Conservation (phyloP, 2,329 filamentous ascomycete genomes). For the Apiospora malaysiana region DNA sequence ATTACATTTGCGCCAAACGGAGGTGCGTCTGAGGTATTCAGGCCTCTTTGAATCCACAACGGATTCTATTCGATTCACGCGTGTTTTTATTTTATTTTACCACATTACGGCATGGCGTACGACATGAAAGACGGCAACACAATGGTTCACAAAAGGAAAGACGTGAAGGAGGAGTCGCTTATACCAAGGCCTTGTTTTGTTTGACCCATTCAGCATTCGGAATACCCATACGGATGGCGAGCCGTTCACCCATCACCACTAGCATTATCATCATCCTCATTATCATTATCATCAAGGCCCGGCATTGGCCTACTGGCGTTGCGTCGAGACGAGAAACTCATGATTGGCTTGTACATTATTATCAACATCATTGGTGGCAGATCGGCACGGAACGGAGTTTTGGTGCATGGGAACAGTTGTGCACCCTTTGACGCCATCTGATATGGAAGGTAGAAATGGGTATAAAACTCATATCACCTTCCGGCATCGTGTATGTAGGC, state of each 20-base stretch:
- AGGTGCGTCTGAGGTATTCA: neutral
- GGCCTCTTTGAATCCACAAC: slow-evolving; percentile 1
- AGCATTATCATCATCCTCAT: slow-evolving; percentile 14
- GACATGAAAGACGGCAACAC: slow-evolving; percentile 17
- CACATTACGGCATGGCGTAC: slow-evolving; percentile 20
- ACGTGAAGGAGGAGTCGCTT: slow-evolving; percentile 17
- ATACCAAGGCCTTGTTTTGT: slow-evolving; percentile 16
- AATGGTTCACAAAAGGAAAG: slow-evolving; percentile 11
- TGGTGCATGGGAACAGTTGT: slow-evolving; percentile 4
- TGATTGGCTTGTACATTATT: slow-evolving; percentile 12
- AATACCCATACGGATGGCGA: slow-evolving; percentile 6
- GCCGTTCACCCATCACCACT: slow-evolving; percentile 13
- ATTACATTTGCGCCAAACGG: neutral
- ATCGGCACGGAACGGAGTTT: slow-evolving; percentile 21
- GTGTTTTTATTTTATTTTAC: slow-evolving; percentile 18
- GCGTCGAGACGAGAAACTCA: slow-evolving; percentile 15
- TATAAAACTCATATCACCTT: neutral
- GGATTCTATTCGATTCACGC: slow-evolving; percentile 10
- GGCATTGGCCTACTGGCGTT: slow-evolving; percentile 20
- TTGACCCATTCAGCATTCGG: slow-evolving; percentile 17
- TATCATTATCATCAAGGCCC: slow-evolving; percentile 20
- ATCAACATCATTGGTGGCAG: slow-evolving; percentile 15
- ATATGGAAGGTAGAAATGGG: neutral
- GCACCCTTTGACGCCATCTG: slow-evolving; percentile 9
- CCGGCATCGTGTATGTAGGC: slow-evolving; percentile 18